Percentiles rank a stretch among this genome's conserved stretches.
phyloP scores from a whole-genome alignment of 2,329 filamentous ascomycete genomes.

The Pyricularia pennisetigena region DNA sequence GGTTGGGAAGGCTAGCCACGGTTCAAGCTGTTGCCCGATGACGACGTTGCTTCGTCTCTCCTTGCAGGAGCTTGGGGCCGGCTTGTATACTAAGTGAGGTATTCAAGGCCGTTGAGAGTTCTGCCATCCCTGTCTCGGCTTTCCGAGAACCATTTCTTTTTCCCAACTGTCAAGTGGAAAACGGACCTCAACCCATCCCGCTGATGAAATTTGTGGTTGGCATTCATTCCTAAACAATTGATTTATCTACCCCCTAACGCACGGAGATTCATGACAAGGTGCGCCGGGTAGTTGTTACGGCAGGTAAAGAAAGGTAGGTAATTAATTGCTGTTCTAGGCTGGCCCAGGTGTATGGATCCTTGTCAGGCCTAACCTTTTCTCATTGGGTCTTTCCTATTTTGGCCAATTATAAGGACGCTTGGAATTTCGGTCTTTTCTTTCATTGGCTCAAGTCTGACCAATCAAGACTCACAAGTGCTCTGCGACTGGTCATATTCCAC shows the following conservation, averaged over 20 bases:
- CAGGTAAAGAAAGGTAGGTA: not conserved
- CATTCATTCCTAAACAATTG: not conserved
- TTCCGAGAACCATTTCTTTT: not conserved
- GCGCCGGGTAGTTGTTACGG: not conserved
- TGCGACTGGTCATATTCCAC: slow-evolving; percentile 10
- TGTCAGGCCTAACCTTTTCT: not conserved
- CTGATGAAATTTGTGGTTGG: not conserved
- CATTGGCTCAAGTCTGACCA: slow-evolving; percentile 9
- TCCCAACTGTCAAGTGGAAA: not conserved
- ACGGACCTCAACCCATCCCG: not conserved
- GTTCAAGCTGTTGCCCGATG: not conserved
- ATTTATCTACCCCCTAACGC: not conserved
- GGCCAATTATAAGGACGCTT: not conserved
- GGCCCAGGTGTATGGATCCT: not conserved
- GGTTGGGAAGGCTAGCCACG: not conserved
- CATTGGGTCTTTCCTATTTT: slow-evolving; percentile 1
- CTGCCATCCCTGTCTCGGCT: not conserved
- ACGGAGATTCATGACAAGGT: not conserved
- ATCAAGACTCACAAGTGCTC: slow-evolving; percentile 13
- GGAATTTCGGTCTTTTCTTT: slow-evolving; percentile 4
- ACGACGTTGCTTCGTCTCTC: not conserved
- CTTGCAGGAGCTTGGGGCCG: not conserved
- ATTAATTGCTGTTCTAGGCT: not conserved
- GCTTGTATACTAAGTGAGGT: not conserved
- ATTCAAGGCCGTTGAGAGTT: not conserved